Base-by-base conservation (phyloP, 2,329 filamentous ascomycete species). In the Talaromyces sp. region DNA sequence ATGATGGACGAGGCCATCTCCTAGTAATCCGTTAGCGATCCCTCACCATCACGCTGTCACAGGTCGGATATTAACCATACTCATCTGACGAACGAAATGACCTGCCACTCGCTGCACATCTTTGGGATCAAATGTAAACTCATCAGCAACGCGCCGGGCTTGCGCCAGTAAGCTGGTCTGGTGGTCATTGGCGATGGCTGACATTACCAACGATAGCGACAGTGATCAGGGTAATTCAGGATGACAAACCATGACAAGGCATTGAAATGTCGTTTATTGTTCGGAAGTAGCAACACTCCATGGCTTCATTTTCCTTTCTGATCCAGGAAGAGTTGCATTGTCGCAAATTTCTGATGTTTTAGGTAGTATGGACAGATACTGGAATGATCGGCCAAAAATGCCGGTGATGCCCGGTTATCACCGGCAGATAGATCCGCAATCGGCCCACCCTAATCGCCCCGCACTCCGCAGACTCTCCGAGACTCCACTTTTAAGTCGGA, bases 1-100 rank as follows among this genome's bases (percentile, higher is more conserved):
- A 16, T 63, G 31, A 39, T 67, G 62, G 25, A 37, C 60, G 14
- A 68, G 64, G 16, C 66, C 66, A 62, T 68, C 65, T 58, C 61
- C 65, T 68, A 37, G 11, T 9, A 23, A 4, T 21, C 37, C 14
- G 55, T 62, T 14, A 62, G 52, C 52, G 50, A 31, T 35, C 6
- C 21, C 25, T 14, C 31, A 25, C 21, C 28, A 33, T 6, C 8
- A 33, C 3, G 23, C 16, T 31, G 9, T 37, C 33, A 44, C 21
- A 1, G 4, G 48, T 28, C 23, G 9, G 16, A 3, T 23, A 11
- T 31, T 2, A 7, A 12, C 23, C 64, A 61, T 33, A 66, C 65
- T 66, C 54, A 66, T 12, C 25, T 66, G 61, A 11, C 12, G 23
- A 4, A 66, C 57, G 12, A 66, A 66, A 50, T 66, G 65, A 1